phyloP scores from a whole-genome alignment of 306 rosid species.

The Quercus rubra region DNA sequence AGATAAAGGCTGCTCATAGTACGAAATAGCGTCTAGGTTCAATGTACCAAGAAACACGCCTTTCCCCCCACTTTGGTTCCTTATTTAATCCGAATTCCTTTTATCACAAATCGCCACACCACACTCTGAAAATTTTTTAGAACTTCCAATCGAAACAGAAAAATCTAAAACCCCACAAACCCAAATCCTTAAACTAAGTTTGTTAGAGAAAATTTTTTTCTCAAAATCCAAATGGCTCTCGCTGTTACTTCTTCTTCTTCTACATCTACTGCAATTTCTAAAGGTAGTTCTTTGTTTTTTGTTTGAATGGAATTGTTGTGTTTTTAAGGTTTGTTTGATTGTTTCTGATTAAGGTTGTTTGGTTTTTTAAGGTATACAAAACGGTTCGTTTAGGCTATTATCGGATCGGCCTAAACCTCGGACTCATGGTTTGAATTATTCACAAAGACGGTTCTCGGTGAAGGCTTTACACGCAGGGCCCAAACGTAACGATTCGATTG shows the following conservation, averaged over 20 bases:
- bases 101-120: neutral
- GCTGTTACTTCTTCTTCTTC: slow-evolving; percentile 56
- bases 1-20: neutral
- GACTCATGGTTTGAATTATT: slow-evolving; percentile 18
- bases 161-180: no score
- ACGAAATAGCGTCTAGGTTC: slow-evolving; percentile 48
- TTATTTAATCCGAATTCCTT: slow-evolving; percentile 11
- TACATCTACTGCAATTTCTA: slow-evolving; percentile 40
- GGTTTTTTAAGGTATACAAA: slow-evolving; percentile 45
- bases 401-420: slow-evolving; percentile 24
- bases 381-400: slow-evolving; percentile 35
- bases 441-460: slow-evolving; percentile 33
- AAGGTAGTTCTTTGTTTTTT: slow-evolving; percentile 35
- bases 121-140: no score
- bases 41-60: slow-evolving; percentile 35
- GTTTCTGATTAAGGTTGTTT: neutral
- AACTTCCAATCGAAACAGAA: no score
- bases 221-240: slow-evolving; percentile 49
- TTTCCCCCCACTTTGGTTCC: neutral
- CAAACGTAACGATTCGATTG: slow-evolving; percentile 40
- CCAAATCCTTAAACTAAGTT: no score
- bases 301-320: neutral
- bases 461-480: slow-evolving; percentile 50
- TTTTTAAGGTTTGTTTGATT: neutral
- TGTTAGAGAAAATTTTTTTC: neutral